Evolutionary conservation across 805 yeast genomes (phyloP).

Genomic region (Starmerella potacharoeniae): DNA sequence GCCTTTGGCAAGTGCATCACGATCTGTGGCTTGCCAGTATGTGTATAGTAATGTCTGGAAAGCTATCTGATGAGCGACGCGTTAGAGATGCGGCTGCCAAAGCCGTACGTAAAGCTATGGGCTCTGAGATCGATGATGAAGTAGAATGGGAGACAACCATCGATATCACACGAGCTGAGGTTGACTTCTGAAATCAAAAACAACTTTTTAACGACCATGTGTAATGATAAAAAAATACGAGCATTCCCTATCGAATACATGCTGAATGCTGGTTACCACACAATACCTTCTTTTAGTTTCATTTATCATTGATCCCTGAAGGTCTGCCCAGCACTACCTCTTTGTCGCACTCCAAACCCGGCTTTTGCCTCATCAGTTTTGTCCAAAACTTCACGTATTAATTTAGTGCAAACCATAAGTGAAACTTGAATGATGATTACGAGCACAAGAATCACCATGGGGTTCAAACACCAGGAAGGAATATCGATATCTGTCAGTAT

Average conservation of each 20-base stretch:
- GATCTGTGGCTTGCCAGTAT: slow-evolving; percentile 33
- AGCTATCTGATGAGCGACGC: slow-evolving; percentile 26
- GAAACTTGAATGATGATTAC: neutral
- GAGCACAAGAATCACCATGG: neutral
- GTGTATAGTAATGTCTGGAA: slow-evolving; percentile 28
- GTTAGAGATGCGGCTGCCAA: slow-evolving; percentile 27
- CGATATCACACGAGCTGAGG: slow-evolving; percentile 25
- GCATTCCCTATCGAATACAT: too few species aligned
- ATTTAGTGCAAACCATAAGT: neutral
- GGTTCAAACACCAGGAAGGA: neutral
- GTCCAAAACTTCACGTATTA: neutral
- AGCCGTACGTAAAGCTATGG: slow-evolving; percentile 22
- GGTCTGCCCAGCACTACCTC: too few species aligned
- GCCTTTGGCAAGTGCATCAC: slow-evolving; percentile 37
- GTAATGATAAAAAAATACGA: too few species aligned
- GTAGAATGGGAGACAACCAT: slow-evolving; percentile 31
- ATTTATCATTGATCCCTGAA: too few species aligned
- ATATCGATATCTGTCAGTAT: neutral
- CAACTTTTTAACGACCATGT: too few species aligned
- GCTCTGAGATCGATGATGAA: slow-evolving; percentile 17
- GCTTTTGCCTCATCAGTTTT: neutral
- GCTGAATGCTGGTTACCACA: too few species aligned
- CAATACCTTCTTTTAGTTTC: too few species aligned
- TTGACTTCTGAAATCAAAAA: neutral
- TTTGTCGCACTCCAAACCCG: too few species aligned